Evolutionary conservation across 495 filamentous ascomycete genomes (phyloP), one percentile per base, ranked within the genome.

Genomic region (Aspergillus taichungensis): DNA sequence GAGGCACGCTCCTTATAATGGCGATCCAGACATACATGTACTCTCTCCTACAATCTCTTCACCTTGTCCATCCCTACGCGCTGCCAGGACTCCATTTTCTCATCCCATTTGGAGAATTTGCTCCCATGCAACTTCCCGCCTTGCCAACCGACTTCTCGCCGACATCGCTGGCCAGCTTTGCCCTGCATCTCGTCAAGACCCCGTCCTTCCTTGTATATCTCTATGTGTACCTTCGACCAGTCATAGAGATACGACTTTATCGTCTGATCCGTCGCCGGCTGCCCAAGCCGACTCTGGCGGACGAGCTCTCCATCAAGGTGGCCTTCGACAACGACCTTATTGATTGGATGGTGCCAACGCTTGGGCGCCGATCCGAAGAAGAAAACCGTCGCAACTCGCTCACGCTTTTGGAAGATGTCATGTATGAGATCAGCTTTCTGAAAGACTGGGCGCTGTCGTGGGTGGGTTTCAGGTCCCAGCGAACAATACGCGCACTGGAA

Each of bases 1-100:
- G 64, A 49, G 58, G 57, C 33, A 51, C 55, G 3, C 54, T 68
- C 24, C 59, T 75, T 27, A 47, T 68, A 9, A 47, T 74, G 14
- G 64, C 68, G 27, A 57, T 68, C 31, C 67, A 74, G 46, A 58
- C 69, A 24, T 70, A 75, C 47, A 68, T 74, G 57, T 73, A 64
- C 46, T 69, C 69, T 36, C 52, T 70, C 24, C 58, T 77, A n/a
- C 73, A 77, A 49, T 61, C 68, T 12, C 64, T 75, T 8, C 63
- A 64, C 18, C 59, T 74, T 8, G 42, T 72, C 9, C 60, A 61
- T 38, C 54, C 71, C n/a, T 55, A 55, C 30, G 43, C 57, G 4
- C 54, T 63, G 8, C 66, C 63, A 8, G 47, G 54, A 7, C 8
- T 53, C 31, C 49, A 36, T 8, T 46, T 63, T 33, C 44, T 74